Evolutionary conservation across 164 flowering plant genomes (phyloP).

Genomic region (Kalanchoe fedtschenkoi): DNA sequence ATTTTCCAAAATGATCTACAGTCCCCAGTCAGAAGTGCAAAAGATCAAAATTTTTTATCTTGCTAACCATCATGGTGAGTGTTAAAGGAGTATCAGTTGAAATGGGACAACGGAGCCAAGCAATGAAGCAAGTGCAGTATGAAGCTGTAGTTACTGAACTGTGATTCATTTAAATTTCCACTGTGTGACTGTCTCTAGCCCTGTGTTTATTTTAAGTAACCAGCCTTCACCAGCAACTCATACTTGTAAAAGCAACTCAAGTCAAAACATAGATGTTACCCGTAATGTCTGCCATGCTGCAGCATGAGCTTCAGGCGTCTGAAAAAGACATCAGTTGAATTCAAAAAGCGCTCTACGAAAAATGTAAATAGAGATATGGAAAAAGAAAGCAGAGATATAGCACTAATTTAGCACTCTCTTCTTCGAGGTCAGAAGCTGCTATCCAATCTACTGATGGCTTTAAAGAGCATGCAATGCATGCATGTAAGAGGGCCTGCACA

Average conservation of each 20-base stretch:
- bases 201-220: neutral
- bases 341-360: neutral
- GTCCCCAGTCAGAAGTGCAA: neutral
- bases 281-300: conserved; percentile 80
- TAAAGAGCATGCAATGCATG: conserved; percentile 78
- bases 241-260: neutral
- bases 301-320: conserved; percentile 88
- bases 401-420: conserved; percentile 63
- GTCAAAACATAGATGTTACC: conserved; percentile 29
- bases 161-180: neutral
- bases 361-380: neutral
- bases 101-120: too few relatives aligned
- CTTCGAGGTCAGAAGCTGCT: conserved; percentile 98
- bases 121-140: neutral
- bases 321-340: conserved; percentile 10
- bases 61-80: neutral
- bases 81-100: too few relatives aligned
- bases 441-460: conserved; percentile 89
- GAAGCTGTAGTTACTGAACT: neutral
- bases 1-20: too few relatives aligned
- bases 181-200: too few relatives aligned
- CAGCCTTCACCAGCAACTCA: neutral
- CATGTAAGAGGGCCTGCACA: conserved; percentile 89
- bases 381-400: neutral
- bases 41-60: neutral